Evolutionary conservation across 2,329 filamentous ascomycete genomes (phyloP).

Genomic region (Coccinonectria pachysandricola): DNA sequence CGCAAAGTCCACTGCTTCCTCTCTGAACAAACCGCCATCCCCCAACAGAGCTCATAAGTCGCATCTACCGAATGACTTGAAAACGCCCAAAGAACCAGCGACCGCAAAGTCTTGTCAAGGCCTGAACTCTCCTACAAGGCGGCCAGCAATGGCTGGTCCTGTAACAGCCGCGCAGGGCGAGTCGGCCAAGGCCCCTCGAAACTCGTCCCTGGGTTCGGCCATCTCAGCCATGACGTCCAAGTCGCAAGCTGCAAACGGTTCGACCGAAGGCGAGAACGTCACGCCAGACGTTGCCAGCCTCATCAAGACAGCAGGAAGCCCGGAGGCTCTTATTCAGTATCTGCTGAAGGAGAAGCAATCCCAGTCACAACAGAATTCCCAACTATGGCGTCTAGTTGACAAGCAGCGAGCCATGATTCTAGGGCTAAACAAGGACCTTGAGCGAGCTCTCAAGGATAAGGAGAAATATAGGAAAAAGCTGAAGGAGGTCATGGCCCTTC

Average conservation of each 20-base stretch:
- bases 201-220: conserved; percentile 87
- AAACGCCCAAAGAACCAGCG: conserved; percentile 34
- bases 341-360: conserved; percentile 86
- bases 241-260: conserved; percentile 42
- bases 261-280: conserved; percentile 47
- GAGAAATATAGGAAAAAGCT: conserved; percentile 86
- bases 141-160: conserved; percentile 37
- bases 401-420: conserved; percentile 93
- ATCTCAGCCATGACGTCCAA: conserved; percentile 65
- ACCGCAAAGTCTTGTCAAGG: conserved; percentile 33
- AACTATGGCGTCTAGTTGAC: conserved; percentile 91
- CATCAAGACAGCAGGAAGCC: conserved; percentile 74
- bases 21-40: conserved; percentile 5
- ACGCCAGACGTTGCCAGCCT: conserved; percentile 68
- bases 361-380: conserved; percentile 77
- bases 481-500: conserved; percentile 55
- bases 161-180: conserved; percentile 31
- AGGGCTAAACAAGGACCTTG: conserved; percentile 88
- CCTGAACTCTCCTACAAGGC: conserved; percentile 26
- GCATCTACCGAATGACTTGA: conserved; percentile 37
- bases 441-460: conserved; percentile 85
- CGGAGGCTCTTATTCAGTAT: conserved; percentile 81
- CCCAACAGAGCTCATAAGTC: conserved; percentile 16
- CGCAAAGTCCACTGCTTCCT: too few relatives aligned
- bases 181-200: conserved; percentile 46